Percentiles rank a stretch among this genome's conserved stretches.
Conservation (phyloP, 192 early-diverging fungal genomes). For the Jimgerdemannia lactiflua region DNA sequence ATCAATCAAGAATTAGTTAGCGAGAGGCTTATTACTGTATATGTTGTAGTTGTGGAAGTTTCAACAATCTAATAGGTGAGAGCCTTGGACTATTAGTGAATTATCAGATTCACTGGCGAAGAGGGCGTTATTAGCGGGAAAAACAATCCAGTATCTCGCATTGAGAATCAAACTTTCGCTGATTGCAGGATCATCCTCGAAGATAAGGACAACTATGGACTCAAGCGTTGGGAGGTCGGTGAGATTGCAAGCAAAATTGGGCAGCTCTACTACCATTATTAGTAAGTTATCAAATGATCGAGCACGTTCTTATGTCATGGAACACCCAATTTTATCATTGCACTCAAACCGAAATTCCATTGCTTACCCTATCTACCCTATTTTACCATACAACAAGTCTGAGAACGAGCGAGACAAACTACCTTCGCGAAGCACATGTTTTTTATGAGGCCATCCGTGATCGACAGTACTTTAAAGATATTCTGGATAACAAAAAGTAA, state of each 20-base stretch:
- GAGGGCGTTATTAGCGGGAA: not conserved
- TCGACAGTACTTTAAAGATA: conserved; percentile 92
- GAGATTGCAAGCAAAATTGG: conserved; percentile 99
- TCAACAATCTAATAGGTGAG: conserved; percentile 85
- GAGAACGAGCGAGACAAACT: conserved; percentile 95
- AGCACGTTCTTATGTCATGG: conserved; percentile 38
- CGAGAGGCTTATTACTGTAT: too few relatives aligned
- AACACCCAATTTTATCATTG: conserved; percentile 38
- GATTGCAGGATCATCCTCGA: conserved; percentile 72
- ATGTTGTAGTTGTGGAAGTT: conserved; percentile 82
- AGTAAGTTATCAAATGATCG: conserved; percentile 34
- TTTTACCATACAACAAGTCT: conserved; percentile 38
- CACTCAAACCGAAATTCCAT: too few relatives aligned
- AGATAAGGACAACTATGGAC: conserved; percentile 83
- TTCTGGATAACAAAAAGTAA: conserved; percentile 90
- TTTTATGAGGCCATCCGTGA: conserved; percentile 98
- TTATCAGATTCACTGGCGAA: not conserved
- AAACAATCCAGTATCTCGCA: not conserved
- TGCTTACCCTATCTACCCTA: too few relatives aligned
- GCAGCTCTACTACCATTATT: conserved; percentile 83
- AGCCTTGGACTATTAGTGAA: not conserved
- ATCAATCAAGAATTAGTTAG: too few relatives aligned
- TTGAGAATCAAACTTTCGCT: not conserved
- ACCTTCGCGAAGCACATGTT: conserved; percentile 88
- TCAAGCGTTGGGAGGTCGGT: conserved; percentile 98